Percentiles rank a stretch among this genome's conserved stretches.
Conservation (phyloP, 2,329 filamentous ascomycete species). For the Neopestalotiopsis rosae region DNA sequence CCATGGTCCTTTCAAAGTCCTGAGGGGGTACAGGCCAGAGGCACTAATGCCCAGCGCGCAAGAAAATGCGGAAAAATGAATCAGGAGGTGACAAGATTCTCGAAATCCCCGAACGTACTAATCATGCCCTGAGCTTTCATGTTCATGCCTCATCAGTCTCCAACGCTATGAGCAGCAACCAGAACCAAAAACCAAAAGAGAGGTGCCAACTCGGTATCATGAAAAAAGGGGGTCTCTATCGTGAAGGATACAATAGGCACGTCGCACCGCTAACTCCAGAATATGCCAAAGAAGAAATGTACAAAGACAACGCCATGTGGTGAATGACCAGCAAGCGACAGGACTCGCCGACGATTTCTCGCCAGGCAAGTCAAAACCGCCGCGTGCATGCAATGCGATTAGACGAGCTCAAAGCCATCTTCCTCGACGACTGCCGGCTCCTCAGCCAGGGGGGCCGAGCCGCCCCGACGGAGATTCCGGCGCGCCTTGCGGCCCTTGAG, state of each 20-base stretch:
- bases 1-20: background rate
- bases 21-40: background rate
- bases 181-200: background rate
- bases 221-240: background rate
- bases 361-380: background rate
- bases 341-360: background rate
- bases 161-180: background rate
- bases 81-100: background rate
- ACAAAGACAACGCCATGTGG: background rate
- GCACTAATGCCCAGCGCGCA: background rate
- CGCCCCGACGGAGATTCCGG: conserved; percentile 42
- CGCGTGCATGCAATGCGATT: conserved; percentile 15
- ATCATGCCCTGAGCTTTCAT: background rate
- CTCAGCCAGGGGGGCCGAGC: conserved; percentile 27
- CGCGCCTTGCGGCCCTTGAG: conserved; percentile 50
- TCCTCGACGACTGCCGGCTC: conserved; percentile 40
- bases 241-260: conserved; percentile 1
- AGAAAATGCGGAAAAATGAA: background rate
- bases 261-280: background rate
- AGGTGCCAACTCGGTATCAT: background rate
- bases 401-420: conserved; percentile 49
- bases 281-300: conserved; percentile 1
- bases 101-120: background rate
- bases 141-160: background rate
- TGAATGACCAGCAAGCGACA: background rate